Percentiles rank a stretch among this genome's conserved stretches.
These are phyloP conservation scores for Flaveria floridana DNA, from an alignment of 140 eudicot genomes.

Conservation along the genomic window DNA sequence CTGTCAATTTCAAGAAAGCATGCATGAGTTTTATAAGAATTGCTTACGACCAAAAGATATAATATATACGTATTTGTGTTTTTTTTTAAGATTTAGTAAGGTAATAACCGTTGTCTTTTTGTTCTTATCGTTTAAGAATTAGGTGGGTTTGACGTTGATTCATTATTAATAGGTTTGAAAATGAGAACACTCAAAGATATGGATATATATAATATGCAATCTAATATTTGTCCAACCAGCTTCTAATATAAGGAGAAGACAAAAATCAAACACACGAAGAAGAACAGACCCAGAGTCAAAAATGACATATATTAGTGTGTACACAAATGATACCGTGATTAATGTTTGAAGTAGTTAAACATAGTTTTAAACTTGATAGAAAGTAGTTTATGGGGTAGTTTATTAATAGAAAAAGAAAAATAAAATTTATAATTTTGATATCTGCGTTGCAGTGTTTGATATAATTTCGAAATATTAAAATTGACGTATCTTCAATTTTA, in stretches of 20 bases:
- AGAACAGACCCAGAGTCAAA: background rate
- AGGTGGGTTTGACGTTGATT: constrained; percentile 29
- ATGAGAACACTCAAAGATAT: background rate
- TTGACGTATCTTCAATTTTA: background rate
- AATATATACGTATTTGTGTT: background rate
- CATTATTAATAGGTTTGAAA: constrained; percentile 29
- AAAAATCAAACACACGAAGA: background rate
- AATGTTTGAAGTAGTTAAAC: too few species aligned
- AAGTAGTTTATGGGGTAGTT: too few species aligned
- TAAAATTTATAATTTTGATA: too few species aligned
- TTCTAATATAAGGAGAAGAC: background rate
- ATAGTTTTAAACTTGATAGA: too few species aligned
- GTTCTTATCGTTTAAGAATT: constrained; percentile 20
- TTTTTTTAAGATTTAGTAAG: background rate
- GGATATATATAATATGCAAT: background rate
- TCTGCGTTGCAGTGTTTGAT: background rate
- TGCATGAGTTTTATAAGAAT: constrained; percentile 20
- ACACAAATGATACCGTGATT: too few species aligned
- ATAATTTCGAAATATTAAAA: background rate
- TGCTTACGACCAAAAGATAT: constrained; percentile 12
- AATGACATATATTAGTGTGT: background rate
- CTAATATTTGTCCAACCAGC: constrained; percentile 7
- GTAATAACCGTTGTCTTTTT: background rate
- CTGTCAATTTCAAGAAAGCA: constrained; percentile 5
- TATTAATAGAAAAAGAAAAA: too few species aligned